These are phyloP conservation scores for Pestalotiopsis sp. DNA, from an alignment of 2,329 filamentous ascomycete genomes.

Conservation along the genomic window DNA sequence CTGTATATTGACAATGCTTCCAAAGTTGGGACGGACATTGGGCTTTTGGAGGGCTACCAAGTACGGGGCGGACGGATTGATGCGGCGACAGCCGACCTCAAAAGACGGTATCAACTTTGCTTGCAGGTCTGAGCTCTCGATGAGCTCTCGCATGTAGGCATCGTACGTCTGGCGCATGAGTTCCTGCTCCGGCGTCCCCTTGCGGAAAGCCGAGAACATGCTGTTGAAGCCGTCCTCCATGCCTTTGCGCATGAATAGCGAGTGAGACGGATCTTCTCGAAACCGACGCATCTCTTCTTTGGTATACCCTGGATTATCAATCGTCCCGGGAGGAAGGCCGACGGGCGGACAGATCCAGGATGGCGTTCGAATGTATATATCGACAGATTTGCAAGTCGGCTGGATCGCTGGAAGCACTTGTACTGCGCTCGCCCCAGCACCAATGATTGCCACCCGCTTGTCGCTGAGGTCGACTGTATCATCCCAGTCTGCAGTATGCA, in stretches of 20 bases:
- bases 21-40: not conserved
- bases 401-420: slow-evolving; percentile 7
- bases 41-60: not conserved
- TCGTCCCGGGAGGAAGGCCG: not conserved
- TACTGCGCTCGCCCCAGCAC: slow-evolving; percentile 24
- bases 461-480: slow-evolving; percentile 47
- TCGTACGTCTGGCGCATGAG: not conserved
- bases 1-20: not conserved
- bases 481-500: slow-evolving; percentile 61
- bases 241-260: not conserved
- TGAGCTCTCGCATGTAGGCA: not conserved
- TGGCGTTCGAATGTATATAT: not conserved
- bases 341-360: slow-evolving; percentile 5
- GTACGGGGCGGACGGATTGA: not conserved
- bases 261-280: not conserved
- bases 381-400: not conserved
- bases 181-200: not conserved
- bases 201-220: not conserved
- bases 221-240: slow-evolving; percentile 3
- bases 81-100: slow-evolving; percentile 1
- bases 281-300: not conserved
- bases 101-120: not conserved
- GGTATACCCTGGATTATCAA: not conserved
- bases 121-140: not conserved
- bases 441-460: slow-evolving; percentile 56